Conservation (phyloP, 805 yeast species). For the Wickerhamomyces queroliae region DNA sequence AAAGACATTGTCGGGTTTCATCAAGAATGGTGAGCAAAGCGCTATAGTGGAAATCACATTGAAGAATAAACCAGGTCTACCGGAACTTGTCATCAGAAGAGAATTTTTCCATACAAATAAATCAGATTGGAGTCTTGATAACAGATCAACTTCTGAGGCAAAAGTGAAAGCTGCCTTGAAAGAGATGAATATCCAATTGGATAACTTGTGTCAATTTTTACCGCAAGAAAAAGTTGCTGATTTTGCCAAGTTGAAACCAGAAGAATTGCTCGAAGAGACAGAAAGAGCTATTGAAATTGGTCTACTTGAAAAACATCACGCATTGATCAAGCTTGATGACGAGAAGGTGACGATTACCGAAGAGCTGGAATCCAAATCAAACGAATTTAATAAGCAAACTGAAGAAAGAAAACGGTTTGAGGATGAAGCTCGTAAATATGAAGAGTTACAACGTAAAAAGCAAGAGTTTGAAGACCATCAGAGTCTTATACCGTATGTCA, state of each 20-base stretch:
- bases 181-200: slow-evolving; percentile 71
- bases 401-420: slow-evolving; percentile 33
- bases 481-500: slow-evolving; percentile 43
- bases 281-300: slow-evolving; percentile 73
- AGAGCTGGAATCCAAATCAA: slow-evolving; percentile 26
- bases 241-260: slow-evolving; percentile 78
- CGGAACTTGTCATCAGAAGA: slow-evolving; percentile 36
- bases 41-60: slow-evolving; percentile 30
- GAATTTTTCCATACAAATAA: slow-evolving; percentile 30
- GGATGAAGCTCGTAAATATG: slow-evolving; percentile 41
- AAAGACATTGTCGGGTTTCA: slow-evolving; percentile 55
- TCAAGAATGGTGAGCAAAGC: slow-evolving; percentile 54
- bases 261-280: slow-evolving; percentile 67
- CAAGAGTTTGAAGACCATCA: slow-evolving; percentile 41
- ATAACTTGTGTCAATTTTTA: slow-evolving; percentile 87
- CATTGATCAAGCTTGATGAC: slow-evolving; percentile 47
- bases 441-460: slow-evolving; percentile 41
- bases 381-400: slow-evolving; percentile 26
- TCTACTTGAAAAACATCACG: slow-evolving; percentile 50
- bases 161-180: slow-evolving; percentile 39
- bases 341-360: slow-evolving; percentile 31
- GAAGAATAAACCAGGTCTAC: slow-evolving; percentile 28
- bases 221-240: slow-evolving; percentile 95
- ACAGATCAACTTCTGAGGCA: slow-evolving; percentile 32
- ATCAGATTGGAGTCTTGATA: slow-evolving; percentile 50